Evolutionary conservation across 306 rosid genomes (phyloP).

Genomic region (Sindora glabra): DNA sequence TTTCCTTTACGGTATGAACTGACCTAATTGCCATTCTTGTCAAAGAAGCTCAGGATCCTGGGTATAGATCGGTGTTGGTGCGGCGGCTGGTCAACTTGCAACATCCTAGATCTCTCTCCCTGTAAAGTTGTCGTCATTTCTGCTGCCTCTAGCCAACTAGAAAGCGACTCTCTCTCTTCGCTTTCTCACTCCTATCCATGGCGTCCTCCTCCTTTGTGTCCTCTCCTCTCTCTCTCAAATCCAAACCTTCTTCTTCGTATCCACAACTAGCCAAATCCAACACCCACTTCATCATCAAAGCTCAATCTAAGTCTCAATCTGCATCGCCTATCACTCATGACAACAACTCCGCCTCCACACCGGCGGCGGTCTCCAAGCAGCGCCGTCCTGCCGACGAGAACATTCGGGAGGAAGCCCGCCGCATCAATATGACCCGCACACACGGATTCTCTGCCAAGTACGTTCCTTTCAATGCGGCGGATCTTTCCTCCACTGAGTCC

Average conservation of each 20-base stretch:
- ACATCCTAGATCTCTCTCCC: too few species aligned
- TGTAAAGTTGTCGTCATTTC: too few species aligned
- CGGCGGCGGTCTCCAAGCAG: slow-evolving; percentile 8
- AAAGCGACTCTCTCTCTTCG: background rate
- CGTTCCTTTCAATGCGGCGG: slow-evolving; percentile 63
- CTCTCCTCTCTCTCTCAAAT: slow-evolving; percentile 18
- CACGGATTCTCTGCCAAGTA: slow-evolving; percentile 66
- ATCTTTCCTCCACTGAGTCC: slow-evolving; percentile 42
- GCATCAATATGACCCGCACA: slow-evolving; percentile 32
- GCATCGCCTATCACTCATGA: slow-evolving; percentile 9
- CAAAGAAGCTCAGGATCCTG: too few species aligned
- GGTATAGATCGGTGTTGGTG: too few species aligned
- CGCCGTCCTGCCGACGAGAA: slow-evolving; percentile 68
- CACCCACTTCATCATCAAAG: slow-evolving; percentile 9
- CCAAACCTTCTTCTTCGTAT: background rate
- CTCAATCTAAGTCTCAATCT: slow-evolving; percentile 26
- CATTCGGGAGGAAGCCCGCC: slow-evolving; percentile 79
- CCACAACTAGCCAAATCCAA: slow-evolving; percentile 14
- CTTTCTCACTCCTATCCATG: slow-evolving; percentile 12
- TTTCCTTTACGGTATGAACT: too few species aligned
- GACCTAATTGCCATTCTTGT: too few species aligned
- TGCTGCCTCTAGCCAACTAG: too few species aligned
- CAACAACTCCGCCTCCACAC: slow-evolving; percentile 3
- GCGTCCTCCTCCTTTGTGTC: slow-evolving; percentile 34
- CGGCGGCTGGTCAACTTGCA: too few species aligned